Evolutionary conservation across 148 eudicot species (phyloP).

Genomic region (Fagopyrum tataricum): DNA sequence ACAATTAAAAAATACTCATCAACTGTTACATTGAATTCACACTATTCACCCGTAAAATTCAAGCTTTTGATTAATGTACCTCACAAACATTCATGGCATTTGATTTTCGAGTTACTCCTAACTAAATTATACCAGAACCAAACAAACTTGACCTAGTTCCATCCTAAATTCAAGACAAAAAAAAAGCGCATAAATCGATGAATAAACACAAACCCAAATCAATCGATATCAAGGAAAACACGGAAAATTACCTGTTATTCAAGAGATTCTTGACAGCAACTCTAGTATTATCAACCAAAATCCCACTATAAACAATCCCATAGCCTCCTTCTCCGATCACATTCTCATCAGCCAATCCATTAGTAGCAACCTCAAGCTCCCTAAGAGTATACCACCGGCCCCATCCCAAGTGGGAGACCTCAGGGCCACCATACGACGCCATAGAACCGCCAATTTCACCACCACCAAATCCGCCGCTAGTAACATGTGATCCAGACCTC

Average conservation of each 20-base stretch:
- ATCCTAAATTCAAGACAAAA: not conserved
- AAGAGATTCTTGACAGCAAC: constrained; percentile 83
- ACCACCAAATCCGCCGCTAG: not conserved
- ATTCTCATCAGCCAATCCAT: constrained; percentile 67
- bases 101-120: not conserved
- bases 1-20: not conserved
- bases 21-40: constrained; percentile 8
- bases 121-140: not conserved
- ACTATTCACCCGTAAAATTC: not conserved
- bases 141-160: not conserved
- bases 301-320: constrained; percentile 82
- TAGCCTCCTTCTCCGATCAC: constrained; percentile 98
- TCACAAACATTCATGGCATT: not conserved
- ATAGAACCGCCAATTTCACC: constrained; percentile 12
- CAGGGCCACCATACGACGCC: constrained; percentile 59
- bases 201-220: constrained; percentile 8
- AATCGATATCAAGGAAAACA: not conserved
- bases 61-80: not conserved
- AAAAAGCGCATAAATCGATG: not conserved
- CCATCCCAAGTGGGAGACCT: constrained; percentile 89
- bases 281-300: constrained; percentile 64
- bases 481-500: constrained; percentile 33
- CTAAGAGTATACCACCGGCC: constrained; percentile 84
- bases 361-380: constrained; percentile 75
- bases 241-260: constrained; percentile 58